Conservation (phyloP, 768 basidiomycete species). For the Boletus rufocinnamomeus region DNA sequence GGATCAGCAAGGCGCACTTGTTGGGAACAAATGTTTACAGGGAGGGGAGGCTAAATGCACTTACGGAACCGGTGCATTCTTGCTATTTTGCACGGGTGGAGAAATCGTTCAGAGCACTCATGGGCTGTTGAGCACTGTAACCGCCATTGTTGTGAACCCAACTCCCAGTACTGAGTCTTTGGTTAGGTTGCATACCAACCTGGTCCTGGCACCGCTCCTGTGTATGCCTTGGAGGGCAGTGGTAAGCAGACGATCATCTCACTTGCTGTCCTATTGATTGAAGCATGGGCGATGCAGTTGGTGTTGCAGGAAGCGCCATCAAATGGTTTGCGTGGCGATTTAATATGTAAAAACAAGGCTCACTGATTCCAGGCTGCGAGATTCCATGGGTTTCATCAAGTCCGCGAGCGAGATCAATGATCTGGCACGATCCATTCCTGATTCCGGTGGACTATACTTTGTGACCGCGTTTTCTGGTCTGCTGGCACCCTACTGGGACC, state of each 20-base stretch:
- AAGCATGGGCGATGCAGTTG: conserved; percentile 49
- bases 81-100: conserved; percentile 90
- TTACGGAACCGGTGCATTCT: conserved; percentile 95
- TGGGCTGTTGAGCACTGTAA: conserved; percentile 86
- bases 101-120: conserved; percentile 85
- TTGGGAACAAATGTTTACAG: conserved; percentile 94
- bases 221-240: conserved; percentile 94
- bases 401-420: conserved; percentile 82
- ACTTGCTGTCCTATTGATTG: background rate
- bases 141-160: conserved; percentile 13
- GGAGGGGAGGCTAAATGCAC: conserved; percentile 97
- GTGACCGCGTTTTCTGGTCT: conserved; percentile 96
- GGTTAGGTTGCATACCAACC: conserved; percentile 85
- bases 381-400: conserved; percentile 82
- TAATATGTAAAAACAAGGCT: background rate
- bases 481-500: conserved; percentile 98
- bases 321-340: conserved; percentile 61
- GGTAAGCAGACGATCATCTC: conserved; percentile 52
- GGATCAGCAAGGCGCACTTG: conserved; percentile 96
- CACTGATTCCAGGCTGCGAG: conserved; percentile 63
- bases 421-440: conserved; percentile 72
- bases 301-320: conserved; percentile 93
- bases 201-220: conserved; percentile 71
- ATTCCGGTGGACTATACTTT: conserved; percentile 91
- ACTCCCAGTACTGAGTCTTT: conserved; percentile 3